Conservation (phyloP, 352 stramenopile genomes). For the Phytopythium vexans region DNA sequence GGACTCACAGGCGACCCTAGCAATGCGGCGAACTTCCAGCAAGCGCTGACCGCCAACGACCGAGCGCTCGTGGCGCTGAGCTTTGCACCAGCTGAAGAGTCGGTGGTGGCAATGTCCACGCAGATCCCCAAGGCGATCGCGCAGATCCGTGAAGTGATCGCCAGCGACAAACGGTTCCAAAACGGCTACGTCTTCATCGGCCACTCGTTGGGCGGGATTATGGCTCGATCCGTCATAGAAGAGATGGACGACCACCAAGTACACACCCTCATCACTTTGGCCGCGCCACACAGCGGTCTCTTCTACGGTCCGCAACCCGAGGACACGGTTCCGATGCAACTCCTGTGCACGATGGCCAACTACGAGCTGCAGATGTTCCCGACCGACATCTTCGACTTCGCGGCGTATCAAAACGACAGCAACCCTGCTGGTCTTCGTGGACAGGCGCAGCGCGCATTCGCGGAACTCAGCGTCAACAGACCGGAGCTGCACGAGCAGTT, state of each 20-base stretch:
- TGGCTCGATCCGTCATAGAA: constrained; percentile 39
- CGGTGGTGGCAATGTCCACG: constrained; percentile 14
- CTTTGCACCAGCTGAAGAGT: constrained; percentile 28
- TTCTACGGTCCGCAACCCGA: constrained; percentile 38
- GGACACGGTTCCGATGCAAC: constrained; percentile 13
- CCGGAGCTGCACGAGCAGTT: constrained; percentile 22
- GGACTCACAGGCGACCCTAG: constrained; percentile 23
- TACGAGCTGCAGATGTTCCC: constrained; percentile 13
- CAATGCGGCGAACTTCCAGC: constrained; percentile 14
- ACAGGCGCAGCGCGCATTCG: constrained; percentile 36
- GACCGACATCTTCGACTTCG: constrained; percentile 18
- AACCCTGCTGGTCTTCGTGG: constrained; percentile 6
- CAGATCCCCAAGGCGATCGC: constrained; percentile 34
- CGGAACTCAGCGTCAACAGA: constrained; percentile 23
- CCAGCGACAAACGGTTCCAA: constrained; percentile 22
- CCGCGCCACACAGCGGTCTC: constrained; percentile 38
- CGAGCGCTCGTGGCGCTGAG: constrained; percentile 24
- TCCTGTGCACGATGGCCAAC: constrained; percentile 7
- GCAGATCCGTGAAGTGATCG: constrained; percentile 21
- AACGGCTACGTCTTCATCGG: constrained; percentile 45
- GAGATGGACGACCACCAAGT: constrained; percentile 51
- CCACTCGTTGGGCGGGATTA: constrained; percentile 31
- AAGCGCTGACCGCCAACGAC: constrained; percentile 23
- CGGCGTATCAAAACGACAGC: constrained; percentile 9
- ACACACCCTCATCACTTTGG: constrained; percentile 34